These are phyloP conservation scores for Lepiota subincarnata DNA, from an alignment of 768 basidiomycete genomes.

Conservation along the genomic window DNA sequence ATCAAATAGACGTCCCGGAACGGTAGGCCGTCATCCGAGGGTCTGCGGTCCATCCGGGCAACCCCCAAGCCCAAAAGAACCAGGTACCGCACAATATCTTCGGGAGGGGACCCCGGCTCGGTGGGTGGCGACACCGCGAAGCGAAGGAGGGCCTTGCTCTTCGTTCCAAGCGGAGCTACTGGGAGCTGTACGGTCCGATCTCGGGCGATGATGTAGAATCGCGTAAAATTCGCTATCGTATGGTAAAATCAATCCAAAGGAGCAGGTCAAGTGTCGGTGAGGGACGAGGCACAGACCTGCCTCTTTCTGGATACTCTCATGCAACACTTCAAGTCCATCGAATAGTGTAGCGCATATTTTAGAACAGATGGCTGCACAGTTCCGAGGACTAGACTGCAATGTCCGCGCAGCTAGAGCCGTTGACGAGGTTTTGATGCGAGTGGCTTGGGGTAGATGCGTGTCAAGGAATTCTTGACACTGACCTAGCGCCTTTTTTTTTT, in stretches of 20 bases:
- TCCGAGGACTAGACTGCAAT: constrained; percentile 35
- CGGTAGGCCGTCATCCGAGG: constrained; percentile 38
- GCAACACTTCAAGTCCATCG: constrained; percentile 56
- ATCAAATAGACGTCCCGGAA: constrained; percentile 64
- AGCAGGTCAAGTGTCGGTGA: not conserved
- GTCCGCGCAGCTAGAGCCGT: constrained; percentile 68
- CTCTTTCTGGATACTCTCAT: constrained; percentile 61
- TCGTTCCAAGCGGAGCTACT: constrained; percentile 10
- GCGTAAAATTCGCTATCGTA: constrained; percentile 58
- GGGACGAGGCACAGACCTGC: constrained; percentile 30
- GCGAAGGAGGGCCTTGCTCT: constrained; percentile 30
- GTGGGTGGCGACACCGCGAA: constrained; percentile 17
- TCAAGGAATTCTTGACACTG: constrained; percentile 68
- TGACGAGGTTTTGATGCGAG: constrained; percentile 56
- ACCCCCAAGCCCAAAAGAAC: constrained; percentile 37
- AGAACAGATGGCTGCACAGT: constrained; percentile 74
- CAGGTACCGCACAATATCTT: constrained; percentile 26
- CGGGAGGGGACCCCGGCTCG: constrained; percentile 7
- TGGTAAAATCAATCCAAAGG: not conserved
- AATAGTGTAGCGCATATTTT: constrained; percentile 57
- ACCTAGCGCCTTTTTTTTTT: constrained; percentile 74
- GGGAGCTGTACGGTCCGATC: constrained; percentile 23
- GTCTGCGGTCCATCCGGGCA: constrained; percentile 62
- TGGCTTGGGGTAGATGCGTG: constrained; percentile 46
- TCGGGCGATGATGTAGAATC: constrained; percentile 58